Evolutionary conservation across 2,329 filamentous ascomycete species (phyloP), one percentile per base, ranked within the genome.

Genomic region (Nemania diffusa): DNA sequence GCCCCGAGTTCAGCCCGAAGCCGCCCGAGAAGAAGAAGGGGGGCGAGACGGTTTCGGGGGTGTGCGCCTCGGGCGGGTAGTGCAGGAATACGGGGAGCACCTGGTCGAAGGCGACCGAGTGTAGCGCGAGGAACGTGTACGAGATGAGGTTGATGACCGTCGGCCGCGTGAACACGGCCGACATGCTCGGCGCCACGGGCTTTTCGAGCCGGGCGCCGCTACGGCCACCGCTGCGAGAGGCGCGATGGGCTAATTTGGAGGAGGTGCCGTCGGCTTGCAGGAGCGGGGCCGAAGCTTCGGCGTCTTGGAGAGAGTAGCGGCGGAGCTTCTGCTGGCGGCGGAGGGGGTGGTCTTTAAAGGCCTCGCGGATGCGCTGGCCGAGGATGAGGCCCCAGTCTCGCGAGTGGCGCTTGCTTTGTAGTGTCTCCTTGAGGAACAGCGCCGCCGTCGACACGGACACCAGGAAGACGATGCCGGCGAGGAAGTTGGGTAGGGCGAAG

Each of bases 41-140:
- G 0, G 93, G 84, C 1, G 84, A 81, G 0, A 84, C 87, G 73
- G 88, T 88, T 11, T 88, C 82, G 0, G 85, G 81, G 0, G 88
- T 87, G 64, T 87, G 85, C 53, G 86, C 79, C 37, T 86, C 79
- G 4, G 84, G 76, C 0, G 91, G 91, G 71, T 93, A 91, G 79
- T 97, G 92, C 74, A 97, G 86, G 78, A 97, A 97, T 0, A 97
- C 93, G 2, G 94, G 92, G 1, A 98, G 87, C 2, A 95, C 84
- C 76, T 97, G 94, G 79, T 98, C 95, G 76, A 90, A 97, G 0
- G 93, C 90, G 44, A 97, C 89, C 0, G 89, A 90, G 79, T 97
- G 94, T 56, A 97, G 85, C 0, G 93, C 92, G 20, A 98, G 84
- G 57, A 96, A 84, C 1, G 91, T 91, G 79, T 98, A 97, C 0